Conservation (phyloP, 2,329 filamentous ascomycete species). For the Talaromyces atroroseus region DNA sequence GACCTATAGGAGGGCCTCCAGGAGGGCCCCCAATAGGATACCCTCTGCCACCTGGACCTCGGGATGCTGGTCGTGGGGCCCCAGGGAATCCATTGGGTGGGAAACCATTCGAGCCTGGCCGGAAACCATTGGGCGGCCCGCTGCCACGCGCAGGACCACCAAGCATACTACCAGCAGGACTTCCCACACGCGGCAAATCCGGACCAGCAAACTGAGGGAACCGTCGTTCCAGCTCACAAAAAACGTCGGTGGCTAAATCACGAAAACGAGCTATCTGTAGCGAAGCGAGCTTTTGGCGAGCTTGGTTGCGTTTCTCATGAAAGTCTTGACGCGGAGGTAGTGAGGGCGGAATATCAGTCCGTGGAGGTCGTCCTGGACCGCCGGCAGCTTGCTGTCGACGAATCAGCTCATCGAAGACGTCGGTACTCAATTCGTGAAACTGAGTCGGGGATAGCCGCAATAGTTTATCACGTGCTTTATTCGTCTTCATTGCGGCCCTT, state of each 20-base stretch:
- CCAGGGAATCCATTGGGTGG: slow-evolving; percentile 30
- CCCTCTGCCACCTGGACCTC: slow-evolving; percentile 31
- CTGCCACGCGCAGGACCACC: slow-evolving; percentile 48
- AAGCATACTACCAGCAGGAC: slow-evolving; percentile 58
- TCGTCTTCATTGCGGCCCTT: slow-evolving; percentile 66
- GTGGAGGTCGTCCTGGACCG: slow-evolving; percentile 37
- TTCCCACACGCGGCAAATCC: slow-evolving; percentile 64
- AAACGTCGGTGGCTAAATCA: slow-evolving; percentile 91
- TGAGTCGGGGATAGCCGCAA: slow-evolving; percentile 83
- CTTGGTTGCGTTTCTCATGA: slow-evolving; percentile 95
- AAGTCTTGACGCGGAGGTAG: slow-evolving; percentile 82
- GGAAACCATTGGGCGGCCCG: slow-evolving; percentile 49
- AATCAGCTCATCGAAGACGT: slow-evolving; percentile 92
- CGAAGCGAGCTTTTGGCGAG: slow-evolving; percentile 89
- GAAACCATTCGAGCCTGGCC: slow-evolving; percentile 24
- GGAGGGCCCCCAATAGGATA: slow-evolving; percentile 27
- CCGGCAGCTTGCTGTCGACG: slow-evolving; percentile 68
- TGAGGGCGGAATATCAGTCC: slow-evolving; percentile 57
- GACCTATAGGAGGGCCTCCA: slow-evolving; percentile 30
- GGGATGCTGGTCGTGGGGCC: slow-evolving; percentile 38
- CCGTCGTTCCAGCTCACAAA: slow-evolving; percentile 84
- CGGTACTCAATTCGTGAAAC: slow-evolving; percentile 95
- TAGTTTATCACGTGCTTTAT: slow-evolving; percentile 90
- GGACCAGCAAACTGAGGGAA: slow-evolving; percentile 73
- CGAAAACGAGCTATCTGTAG: slow-evolving; percentile 81